Evolutionary conservation across 148 eudicot species (phyloP).

Genomic region (Rhododendron mucronatum): DNA sequence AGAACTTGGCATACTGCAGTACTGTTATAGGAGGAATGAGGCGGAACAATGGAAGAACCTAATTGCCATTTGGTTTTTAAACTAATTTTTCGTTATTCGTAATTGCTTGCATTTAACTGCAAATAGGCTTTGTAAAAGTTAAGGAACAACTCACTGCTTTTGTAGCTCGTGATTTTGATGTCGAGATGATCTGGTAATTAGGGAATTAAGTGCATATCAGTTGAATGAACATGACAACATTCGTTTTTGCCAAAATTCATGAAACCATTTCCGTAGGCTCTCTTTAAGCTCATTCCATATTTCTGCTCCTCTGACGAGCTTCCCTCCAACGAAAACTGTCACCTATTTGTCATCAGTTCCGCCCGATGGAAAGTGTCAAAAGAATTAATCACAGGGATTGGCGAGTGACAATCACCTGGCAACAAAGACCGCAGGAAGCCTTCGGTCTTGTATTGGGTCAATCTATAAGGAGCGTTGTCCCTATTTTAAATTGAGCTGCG

Average conservation of each 20-base stretch:
- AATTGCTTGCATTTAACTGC: neutral
- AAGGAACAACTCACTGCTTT: neutral
- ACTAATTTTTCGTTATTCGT: neutral
- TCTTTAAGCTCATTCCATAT: neutral
- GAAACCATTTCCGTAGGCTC: neutral
- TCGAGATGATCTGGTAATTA: neutral
- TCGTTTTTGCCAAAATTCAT: neutral
- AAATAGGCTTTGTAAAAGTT: neutral
- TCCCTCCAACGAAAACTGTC: neutral
- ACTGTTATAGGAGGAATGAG: neutral
- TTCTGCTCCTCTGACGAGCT: neutral
- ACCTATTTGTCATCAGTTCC: neutral
- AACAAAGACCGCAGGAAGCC: neutral
- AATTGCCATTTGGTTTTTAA: neutral
- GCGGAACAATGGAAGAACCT: neutral
- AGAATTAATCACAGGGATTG: neutral
- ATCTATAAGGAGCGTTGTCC: neutral
- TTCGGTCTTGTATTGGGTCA: neutral
- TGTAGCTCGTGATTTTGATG: neutral
- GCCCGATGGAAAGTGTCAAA: neutral
- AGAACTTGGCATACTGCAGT: neutral
- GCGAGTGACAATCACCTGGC: neutral
- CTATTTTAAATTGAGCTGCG: neutral
- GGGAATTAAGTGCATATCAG: neutral
- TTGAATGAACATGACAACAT: neutral